Evolutionary conservation across 176 grass and related monocot species (phyloP).

Genomic region (Sorghum bicolor): DNA sequence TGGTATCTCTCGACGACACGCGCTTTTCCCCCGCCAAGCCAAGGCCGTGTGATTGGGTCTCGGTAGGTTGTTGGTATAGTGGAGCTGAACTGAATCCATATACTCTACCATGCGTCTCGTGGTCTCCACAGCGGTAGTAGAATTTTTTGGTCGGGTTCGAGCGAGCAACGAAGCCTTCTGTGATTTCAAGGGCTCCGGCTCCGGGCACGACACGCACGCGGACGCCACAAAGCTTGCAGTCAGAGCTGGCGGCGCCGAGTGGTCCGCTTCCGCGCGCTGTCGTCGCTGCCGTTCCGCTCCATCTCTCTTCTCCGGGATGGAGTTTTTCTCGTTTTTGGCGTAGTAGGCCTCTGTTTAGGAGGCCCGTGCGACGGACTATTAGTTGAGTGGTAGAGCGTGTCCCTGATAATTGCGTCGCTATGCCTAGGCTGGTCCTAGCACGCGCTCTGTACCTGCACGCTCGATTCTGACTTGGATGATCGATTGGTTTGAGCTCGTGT

Average conservation of each 20-base stretch:
- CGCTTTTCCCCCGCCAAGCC: background rate
- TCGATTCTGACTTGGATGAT: background rate
- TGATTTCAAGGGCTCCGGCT: background rate
- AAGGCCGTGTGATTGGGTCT: background rate
- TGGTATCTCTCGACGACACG: conserved; percentile 10
- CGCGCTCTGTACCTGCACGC: background rate
- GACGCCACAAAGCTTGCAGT: background rate
- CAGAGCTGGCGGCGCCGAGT: background rate
- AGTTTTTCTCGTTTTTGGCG: no score
- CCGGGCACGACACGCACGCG: background rate
- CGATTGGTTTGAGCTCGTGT: background rate
- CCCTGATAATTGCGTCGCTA: no score
- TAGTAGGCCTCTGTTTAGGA: no score
- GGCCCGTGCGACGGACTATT: no score
- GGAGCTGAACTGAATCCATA: background rate
- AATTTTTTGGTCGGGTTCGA: background rate
- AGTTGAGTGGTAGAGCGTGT: no score
- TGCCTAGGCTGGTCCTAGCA: no score
- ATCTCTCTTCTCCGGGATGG: background rate
- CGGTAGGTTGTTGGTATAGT: background rate
- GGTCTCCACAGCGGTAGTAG: background rate
- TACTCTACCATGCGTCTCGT: no score
- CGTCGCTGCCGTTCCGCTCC: background rate
- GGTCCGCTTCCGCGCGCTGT: background rate
- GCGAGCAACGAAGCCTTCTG: background rate